Base-by-base conservation (phyloP, 805 yeast species). In the Candida nonsorbophila region DNA sequence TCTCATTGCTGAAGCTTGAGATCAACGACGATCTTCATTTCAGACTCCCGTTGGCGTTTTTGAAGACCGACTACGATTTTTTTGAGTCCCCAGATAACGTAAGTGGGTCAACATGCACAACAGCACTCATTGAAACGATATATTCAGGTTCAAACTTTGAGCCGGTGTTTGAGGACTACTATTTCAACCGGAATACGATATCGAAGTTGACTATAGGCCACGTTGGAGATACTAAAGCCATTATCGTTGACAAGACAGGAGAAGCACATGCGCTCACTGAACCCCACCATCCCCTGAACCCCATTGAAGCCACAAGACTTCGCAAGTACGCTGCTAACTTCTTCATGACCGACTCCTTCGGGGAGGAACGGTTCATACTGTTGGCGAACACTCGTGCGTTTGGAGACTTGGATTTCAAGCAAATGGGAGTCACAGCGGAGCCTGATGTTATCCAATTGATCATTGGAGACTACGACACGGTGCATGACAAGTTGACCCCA, bases 381-480 rank as follows among this genome's bases (percentile, higher is more conserved):
- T 80, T 78, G 49, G 95, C 97, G 14, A 92, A 92, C 48, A 92
- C 98, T 2, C 69, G 98, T 40, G 70, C 96, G 1, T 92, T 92
- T 67, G 98, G 98, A 22, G 98, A 92, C 56, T 47, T 79, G 10
- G 63, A 69, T 15, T 94, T 78, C 30, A 92, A 92, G 54, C 68
- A 79, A 20, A 73, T 77, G 50, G 98, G 98, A 1, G 77, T 92
- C 1, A 69, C 88, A 0, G 85, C 96, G 9, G 97, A 92, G 58
- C 98, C 98, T 0, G 97, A 92, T 38, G 67, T 92, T 27, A 62
- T 68, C 12, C 82, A 83, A 32, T 74, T 64, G 40, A 49, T 83
- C 7, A 67, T 87, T 16, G 95, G 95, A 1, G 79, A 78, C 34
- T 25, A 38, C 4, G 36, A 40, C 1, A 46, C 57, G 6, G 43